Evolutionary conservation across 129 eudicot species (phyloP).

Genomic region (Helianthus annuus): DNA sequence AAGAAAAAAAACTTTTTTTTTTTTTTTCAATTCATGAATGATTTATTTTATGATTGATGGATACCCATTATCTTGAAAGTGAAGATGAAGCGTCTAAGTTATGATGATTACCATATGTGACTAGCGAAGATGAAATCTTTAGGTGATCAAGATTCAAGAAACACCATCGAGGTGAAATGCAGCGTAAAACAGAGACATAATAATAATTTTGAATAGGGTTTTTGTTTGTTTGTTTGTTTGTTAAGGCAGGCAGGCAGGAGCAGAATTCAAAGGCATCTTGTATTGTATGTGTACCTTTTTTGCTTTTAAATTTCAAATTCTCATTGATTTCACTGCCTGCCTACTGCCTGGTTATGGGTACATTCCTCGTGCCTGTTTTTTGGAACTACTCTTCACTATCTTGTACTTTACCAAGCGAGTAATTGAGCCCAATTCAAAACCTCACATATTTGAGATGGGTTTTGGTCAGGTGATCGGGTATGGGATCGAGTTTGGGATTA

Average conservation of each 20-base stretch:
- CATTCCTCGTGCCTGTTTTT: slow-evolving; percentile 42
- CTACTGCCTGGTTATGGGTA: slow-evolving; percentile 26
- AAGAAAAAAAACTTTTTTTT: slow-evolving; percentile 32
- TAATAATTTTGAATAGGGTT: slow-evolving; percentile 15
- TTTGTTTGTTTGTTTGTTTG: slow-evolving; percentile 45
- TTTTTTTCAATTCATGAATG: slow-evolving; percentile 34
- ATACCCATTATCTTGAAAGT: slow-evolving; percentile 68
- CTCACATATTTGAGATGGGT: no score
- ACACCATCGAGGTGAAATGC: slow-evolving; percentile 30
- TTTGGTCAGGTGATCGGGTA: no score
- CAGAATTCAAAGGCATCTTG: slow-evolving; percentile 41
- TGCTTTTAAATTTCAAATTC: slow-evolving; percentile 31
- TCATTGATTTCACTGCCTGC: slow-evolving; percentile 30
- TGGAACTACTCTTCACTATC: slow-evolving; percentile 30
- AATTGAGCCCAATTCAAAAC: no score
- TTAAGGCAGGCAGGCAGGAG: neutral
- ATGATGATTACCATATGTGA: slow-evolving; percentile 29
- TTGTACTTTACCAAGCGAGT: no score
- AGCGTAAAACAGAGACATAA: slow-evolving; percentile 33
- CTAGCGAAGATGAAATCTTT: slow-evolving; percentile 16
- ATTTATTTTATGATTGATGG: slow-evolving; percentile 65
- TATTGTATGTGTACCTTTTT: neutral
- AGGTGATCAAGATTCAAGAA: slow-evolving; percentile 34
- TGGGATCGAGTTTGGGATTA: no score
- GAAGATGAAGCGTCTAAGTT: slow-evolving; percentile 44